These are phyloP conservation scores for Komagataella kurtzmanii DNA, from an alignment of 805 yeast species.

Conservation along the genomic window DNA sequence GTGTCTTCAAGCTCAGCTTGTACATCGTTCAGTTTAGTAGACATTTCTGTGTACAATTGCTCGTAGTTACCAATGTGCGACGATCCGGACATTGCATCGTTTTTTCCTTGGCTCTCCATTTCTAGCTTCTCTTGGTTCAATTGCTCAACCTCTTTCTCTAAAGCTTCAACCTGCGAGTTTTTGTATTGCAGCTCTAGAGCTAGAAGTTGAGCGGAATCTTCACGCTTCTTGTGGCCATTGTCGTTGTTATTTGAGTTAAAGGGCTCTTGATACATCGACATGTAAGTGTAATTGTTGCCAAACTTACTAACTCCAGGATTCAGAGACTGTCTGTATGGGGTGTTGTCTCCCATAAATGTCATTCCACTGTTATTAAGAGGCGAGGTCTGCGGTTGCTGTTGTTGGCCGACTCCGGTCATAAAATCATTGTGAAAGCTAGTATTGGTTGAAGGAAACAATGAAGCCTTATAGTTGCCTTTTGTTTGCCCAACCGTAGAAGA, in stretches of 20 bases:
- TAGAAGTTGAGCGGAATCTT: not conserved
- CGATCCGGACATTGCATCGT: not conserved
- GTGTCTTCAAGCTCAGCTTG: conserved; percentile 45
- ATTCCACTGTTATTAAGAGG: not conserved
- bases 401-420: not conserved
- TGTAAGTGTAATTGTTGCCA: not conserved
- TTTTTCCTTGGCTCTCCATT: not conserved
- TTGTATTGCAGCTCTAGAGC: not conserved
- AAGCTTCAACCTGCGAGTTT: not conserved
- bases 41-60: conserved; percentile 14
- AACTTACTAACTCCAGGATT: not conserved
- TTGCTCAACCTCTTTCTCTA: not conserved
- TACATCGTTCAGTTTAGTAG: conserved; percentile 13
- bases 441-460: not conserved
- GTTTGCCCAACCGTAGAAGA: not conserved
- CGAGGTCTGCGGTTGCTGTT: not conserved
- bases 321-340: not conserved
- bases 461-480: not conserved
- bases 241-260: not conserved
- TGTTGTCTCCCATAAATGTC: not conserved
- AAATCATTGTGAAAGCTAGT: not conserved
- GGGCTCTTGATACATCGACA: not conserved
- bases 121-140: not conserved
- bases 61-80: conserved; percentile 1
- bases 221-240: not conserved